Percentiles rank a stretch among this genome's conserved stretches.
These are phyloP conservation scores for Beauveria varroae DNA, from an alignment of 2,329 filamentous ascomycete species.

Conservation along the genomic window DNA sequence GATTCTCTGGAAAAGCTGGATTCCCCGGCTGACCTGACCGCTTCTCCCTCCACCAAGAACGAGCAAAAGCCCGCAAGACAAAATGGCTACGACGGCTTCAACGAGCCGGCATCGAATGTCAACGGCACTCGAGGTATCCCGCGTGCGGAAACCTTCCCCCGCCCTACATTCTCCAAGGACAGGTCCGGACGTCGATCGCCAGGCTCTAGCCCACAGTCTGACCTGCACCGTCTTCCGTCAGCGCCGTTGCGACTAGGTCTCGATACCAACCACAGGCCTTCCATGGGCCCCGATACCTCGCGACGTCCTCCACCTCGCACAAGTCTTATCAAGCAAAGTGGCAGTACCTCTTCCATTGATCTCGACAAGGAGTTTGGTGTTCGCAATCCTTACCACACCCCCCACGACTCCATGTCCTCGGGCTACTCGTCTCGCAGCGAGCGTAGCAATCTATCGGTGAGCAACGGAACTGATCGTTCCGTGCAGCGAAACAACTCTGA, in stretches of 20 bases:
- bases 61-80: slow-evolving; percentile 21
- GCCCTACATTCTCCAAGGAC: slow-evolving; percentile 28
- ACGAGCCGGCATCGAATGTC: slow-evolving; percentile 35
- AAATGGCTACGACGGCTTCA: slow-evolving; percentile 53
- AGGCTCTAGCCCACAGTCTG: slow-evolving; percentile 35
- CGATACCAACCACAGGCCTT: slow-evolving; percentile 18
- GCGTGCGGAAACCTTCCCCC: slow-evolving; percentile 48
- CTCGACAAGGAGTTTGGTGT: slow-evolving; percentile 52
- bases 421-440: slow-evolving; percentile 54
- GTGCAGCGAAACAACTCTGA: background rate
- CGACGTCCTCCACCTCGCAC: slow-evolving; percentile 46
- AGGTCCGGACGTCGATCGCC: slow-evolving; percentile 38
- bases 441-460: slow-evolving; percentile 50
- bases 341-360: slow-evolving; percentile 39
- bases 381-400: slow-evolving; percentile 57
- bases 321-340: slow-evolving; percentile 36
- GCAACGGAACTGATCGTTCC: slow-evolving; percentile 36
- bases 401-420: slow-evolving; percentile 58
- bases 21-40: slow-evolving; percentile 6
- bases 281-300: slow-evolving; percentile 41
- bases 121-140: slow-evolving; percentile 29
- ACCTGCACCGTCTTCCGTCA: slow-evolving; percentile 17
- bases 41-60: slow-evolving; percentile 19
- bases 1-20: slow-evolving; percentile 12
- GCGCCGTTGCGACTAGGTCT: background rate